Conservation (phyloP, 805 yeast genomes). For the Yueomyces sp. region DNA sequence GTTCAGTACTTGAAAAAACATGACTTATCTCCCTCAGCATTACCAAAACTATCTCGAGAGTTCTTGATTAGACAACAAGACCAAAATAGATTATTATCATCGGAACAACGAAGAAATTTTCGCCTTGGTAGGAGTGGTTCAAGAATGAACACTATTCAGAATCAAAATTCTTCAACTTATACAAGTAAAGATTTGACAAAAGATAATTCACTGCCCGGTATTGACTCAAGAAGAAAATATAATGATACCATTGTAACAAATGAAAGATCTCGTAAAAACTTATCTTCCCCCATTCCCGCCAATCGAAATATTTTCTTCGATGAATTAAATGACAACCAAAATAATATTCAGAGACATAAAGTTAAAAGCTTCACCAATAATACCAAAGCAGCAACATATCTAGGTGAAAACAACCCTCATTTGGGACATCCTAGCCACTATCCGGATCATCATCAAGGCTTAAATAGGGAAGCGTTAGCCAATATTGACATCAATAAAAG, state of each 20-base stretch:
- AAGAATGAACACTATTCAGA: slow-evolving; percentile 3
- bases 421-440: neutral
- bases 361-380: too few relatives aligned
- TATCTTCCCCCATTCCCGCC: neutral
- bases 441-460: neutral
- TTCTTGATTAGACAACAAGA: slow-evolving; percentile 27
- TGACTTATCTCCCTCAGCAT: slow-evolving; percentile 25
- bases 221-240: neutral
- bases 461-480: slow-evolving; percentile 16
- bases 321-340: neutral
- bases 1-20: slow-evolving; percentile 27
- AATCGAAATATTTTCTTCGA: neutral
- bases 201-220: neutral
- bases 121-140: slow-evolving; percentile 1
- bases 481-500: slow-evolving; percentile 13
- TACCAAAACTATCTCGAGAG: slow-evolving; percentile 24
- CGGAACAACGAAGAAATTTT: slow-evolving; percentile 8
- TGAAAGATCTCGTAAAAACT: neutral
- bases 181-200: neutral
- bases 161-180: neutral
- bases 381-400: too few relatives aligned
- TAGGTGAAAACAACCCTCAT: too few relatives aligned
- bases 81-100: slow-evolving; percentile 20
- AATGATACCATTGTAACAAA: neutral
- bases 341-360: too few relatives aligned